Evolutionary conservation across 768 basidiomycete species (phyloP).

Genomic region (Hysterangium stoloniferum): DNA sequence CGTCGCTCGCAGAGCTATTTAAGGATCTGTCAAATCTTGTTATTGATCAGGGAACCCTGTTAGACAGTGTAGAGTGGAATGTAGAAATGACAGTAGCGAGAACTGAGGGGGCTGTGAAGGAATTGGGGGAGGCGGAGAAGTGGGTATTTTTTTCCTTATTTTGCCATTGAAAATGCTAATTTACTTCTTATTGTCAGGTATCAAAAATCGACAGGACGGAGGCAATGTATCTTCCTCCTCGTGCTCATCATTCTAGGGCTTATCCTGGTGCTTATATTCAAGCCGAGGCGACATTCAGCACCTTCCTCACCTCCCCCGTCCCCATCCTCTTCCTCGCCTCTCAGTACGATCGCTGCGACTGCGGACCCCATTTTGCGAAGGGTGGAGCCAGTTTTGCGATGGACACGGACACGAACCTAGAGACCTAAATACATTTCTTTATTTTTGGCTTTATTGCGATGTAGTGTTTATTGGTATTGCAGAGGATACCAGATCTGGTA

Average conservation of each 20-base stretch:
- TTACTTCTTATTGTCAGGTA: constrained; percentile 44
- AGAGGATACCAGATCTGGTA: no score
- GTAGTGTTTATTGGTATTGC: no score
- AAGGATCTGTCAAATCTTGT: constrained; percentile 89
- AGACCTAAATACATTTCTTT: no score
- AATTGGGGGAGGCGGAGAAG: constrained; percentile 77
- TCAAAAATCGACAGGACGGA: constrained; percentile 87
- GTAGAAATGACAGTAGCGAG: constrained; percentile 85
- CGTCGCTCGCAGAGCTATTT: constrained; percentile 89
- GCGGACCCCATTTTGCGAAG: no score
- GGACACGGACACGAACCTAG: no score
- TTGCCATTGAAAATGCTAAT: not conserved
- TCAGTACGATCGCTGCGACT: no score
- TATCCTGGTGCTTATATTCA: constrained; percentile 85
- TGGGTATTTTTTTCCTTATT: constrained; percentile 30
- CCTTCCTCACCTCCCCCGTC: not conserved
- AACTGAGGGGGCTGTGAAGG: constrained; percentile 75
- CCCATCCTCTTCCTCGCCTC: not conserved
- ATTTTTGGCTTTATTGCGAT: no score
- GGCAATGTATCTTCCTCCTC: constrained; percentile 90
- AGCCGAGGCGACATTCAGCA: constrained; percentile 45
- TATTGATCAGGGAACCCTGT: constrained; percentile 94
- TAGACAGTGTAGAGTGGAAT: constrained; percentile 97
- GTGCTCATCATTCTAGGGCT: constrained; percentile 84
- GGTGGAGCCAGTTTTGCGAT: no score